Base-by-base conservation (phyloP, 2,329 filamentous ascomycete genomes). In the Verticillium nubilum region DNA sequence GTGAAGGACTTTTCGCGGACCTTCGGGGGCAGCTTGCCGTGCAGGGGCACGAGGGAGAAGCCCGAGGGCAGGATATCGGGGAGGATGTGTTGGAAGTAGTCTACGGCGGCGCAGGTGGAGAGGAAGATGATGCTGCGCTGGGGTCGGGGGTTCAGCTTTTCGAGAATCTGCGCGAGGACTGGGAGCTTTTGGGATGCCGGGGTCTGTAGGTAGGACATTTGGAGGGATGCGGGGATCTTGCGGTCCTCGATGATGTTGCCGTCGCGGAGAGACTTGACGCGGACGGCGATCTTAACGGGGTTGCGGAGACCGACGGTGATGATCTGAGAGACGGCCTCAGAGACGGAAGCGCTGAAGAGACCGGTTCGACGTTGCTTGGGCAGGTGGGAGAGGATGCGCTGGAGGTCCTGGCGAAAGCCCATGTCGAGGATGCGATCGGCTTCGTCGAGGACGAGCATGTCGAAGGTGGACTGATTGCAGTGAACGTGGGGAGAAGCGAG, bases 281-380 rank as follows among this genome's bases (percentile, higher is more conserved):
- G 95, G 57, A 98, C 95, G 12, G 91, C 89, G 62, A 99, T 92
- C 69, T 96, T 96, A 67, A 97, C 93, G 0, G 95, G 95, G 73
- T 99, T 98, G 37, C 95, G 84, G 64, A 98, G 78, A 23, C 95
- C 95, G 7, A 97, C 92, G 35, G 93, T 85, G 57, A 99, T 92
- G 58, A 99, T 89, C 70, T 97, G 91, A 63, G 93, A 88, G 1
- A 99, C 91, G 1, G 95, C 95, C 70, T 98, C 95, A 67, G 90
- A 95, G n/a, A 99, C 90, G 68, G 90, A 96, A 13, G 95, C 95
- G 69, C 92, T 97, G 75, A 98, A 99, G 0, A 99, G 78, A 0
- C 95, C 95, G 0, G 95, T 99, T 55, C 95, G 84, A 57, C 95
- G 83, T 72, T 99, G 95, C 70, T 99, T 99, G 0, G 95, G 95